Percentiles rank a stretch among this genome's conserved stretches.
These are phyloP conservation scores for Rubus idaeus DNA, from an alignment of 306 rosid species.

Conservation along the genomic window DNA sequence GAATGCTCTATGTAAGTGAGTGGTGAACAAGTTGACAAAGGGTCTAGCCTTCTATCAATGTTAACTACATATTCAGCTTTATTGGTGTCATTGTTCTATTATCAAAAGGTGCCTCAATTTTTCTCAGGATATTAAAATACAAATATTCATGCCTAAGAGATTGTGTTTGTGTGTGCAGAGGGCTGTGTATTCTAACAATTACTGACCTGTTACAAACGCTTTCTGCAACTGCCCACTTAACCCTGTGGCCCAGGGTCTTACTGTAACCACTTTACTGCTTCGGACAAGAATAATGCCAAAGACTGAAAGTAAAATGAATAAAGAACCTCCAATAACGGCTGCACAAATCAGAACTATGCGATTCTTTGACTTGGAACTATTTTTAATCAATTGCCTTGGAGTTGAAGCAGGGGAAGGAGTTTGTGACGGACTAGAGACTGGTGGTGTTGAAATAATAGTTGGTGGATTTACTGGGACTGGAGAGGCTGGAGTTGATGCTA, in stretches of 20 bases:
- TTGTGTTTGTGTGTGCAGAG: not conserved
- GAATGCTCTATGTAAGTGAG: not conserved
- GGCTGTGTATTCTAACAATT: conserved; percentile 4
- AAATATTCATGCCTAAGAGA: not conserved
- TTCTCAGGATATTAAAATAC: not conserved
- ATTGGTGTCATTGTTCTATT: not conserved
- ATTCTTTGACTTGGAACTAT: conserved; percentile 32
- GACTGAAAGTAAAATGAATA: conserved; percentile 44
- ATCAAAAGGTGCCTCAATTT: not conserved
- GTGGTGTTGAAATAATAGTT: conserved; percentile 24
- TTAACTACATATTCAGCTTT: not conserved
- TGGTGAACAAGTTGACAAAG: not conserved
- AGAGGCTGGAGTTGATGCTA: conserved; percentile 34
- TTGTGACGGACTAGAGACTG: conserved; percentile 28
- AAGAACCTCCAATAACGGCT: conserved; percentile 49
- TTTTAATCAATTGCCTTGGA: conserved; percentile 30
- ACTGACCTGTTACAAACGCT: conserved; percentile 82
- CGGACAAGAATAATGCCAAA: conserved; percentile 42
- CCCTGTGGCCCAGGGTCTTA: conserved; percentile 95
- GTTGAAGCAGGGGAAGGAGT: conserved; percentile 43
- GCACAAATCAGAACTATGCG: conserved; percentile 40
- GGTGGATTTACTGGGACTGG: conserved; percentile 42
- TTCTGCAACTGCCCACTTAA: conserved; percentile 94
- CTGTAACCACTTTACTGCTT: conserved; percentile 65
- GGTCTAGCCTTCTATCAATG: not conserved